Base-by-base conservation (phyloP, 179 eudicot genomes). In the Sideroxylon spinosum region DNA sequence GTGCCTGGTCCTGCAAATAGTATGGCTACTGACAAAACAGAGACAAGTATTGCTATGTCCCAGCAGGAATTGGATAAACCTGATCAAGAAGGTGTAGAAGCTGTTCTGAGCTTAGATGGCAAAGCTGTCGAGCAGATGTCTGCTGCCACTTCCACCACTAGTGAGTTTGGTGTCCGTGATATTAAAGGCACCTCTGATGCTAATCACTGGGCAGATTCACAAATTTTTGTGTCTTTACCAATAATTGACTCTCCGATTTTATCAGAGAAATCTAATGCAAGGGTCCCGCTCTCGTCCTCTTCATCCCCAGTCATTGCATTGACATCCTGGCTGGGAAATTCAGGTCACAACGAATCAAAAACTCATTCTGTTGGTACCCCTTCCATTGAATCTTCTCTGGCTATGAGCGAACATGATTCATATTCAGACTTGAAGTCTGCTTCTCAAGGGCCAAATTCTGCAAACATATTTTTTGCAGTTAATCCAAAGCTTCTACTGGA, bases 211-310 rank as follows among this genome's bases (percentile, higher is more conserved):
- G 78, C 88, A 49, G 97, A 90, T 90, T 88, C 97, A 75, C 92
- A 86, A 59, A 92, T 97, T 85, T 89, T 92, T 78, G 71, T 86
- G 55, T 90, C 98, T 60, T 83, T 87, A 32, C 80, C 77, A 23
- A 83, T 89, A 71, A 73, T 78, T 66, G 95, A 87, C 84, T 97
- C 99, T 75, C 95, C 98, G 20, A 76, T 91, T 76, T 75, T 90
- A 76, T 88, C 98, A 28, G 98, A 97, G 85, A 90, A 77, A 79
- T 92, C 97, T 64, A 81, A 77, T 81, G 86, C 89, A 65, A 84
- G 82, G 81, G 77, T 86, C 63, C 83, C 81, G 80, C 80, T 84
- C 32, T 73, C 87, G 9, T 82, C 92, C 50, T 77, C 89, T 53
- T 78, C 90, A 72, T 87, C 97, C 61, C 89, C 95, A 62, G 89